A percentile compares a stretch with the other conserved stretches of the same genome.
Evolutionary conservation across 2,329 filamentous ascomycete species (phyloP).

Genomic region (Trichoderma sp.): DNA sequence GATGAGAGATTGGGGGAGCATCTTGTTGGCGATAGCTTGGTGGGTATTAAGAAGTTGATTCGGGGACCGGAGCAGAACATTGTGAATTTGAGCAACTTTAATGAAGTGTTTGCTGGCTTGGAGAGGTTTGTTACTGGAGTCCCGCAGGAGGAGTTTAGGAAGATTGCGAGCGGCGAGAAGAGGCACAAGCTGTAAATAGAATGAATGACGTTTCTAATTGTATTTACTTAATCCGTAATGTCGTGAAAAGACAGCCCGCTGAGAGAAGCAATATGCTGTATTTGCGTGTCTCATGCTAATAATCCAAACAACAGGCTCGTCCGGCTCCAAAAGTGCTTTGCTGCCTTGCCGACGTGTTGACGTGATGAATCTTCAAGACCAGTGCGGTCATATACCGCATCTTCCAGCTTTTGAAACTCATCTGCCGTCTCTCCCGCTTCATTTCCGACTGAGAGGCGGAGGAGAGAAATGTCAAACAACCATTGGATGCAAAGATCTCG

Average conservation of each 20-base stretch:
- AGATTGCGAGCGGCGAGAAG: constrained; percentile 84
- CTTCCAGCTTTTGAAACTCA: constrained; percentile 45
- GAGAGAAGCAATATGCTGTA: neutral
- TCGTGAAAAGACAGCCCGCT: neutral
- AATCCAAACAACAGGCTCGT: constrained; percentile 80
- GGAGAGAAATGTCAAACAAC: constrained; percentile 57
- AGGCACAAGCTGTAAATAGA: constrained; percentile 80
- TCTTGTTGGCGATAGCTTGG: constrained; percentile 73
- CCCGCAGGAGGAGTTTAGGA: constrained; percentile 85
- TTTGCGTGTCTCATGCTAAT: constrained; percentile 44
- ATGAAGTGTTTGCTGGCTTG: constrained; percentile 83
- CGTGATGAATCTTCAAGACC: constrained; percentile 50
- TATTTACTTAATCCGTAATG: neutral
- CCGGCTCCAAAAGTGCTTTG: constrained; percentile 78
- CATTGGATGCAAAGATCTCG: constrained; percentile 57
- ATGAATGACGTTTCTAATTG: neutral
- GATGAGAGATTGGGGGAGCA: constrained; percentile 78
- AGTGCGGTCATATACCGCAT: constrained; percentile 44
- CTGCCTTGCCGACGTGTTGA: constrained; percentile 58
- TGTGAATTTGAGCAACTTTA: constrained; percentile 73
- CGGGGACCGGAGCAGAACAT: constrained; percentile 68
- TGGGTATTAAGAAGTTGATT: constrained; percentile 83
- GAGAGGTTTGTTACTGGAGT: constrained; percentile 76
- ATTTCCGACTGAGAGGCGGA: constrained; percentile 46
- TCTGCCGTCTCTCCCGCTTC: constrained; percentile 26